These are phyloP conservation scores for Phylloboletellus chloephorus DNA, from an alignment of 1,284 basidiomycete species.

Conservation along the genomic window DNA sequence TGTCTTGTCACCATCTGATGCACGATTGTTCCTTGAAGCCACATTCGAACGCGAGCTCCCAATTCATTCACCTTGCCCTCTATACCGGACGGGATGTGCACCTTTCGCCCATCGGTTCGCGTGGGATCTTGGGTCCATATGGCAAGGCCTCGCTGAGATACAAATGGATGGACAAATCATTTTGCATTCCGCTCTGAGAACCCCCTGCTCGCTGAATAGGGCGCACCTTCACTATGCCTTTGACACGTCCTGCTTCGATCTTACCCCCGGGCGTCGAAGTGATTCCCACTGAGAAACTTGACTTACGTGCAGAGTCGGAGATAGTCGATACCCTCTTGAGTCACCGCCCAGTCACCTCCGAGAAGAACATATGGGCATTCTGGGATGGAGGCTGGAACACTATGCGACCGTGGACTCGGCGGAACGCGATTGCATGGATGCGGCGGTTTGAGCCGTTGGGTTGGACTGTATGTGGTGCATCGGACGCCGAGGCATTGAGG, in stretches of 20 bases:
- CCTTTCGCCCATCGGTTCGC: background rate
- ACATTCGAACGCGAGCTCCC: too few relatives aligned
- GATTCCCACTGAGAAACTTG: conserved; percentile 3
- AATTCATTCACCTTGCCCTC: too few relatives aligned
- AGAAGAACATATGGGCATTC: conserved; percentile 11
- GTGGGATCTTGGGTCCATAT: background rate
- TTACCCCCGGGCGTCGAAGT: background rate
- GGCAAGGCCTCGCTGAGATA: background rate
- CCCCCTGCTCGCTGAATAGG: background rate
- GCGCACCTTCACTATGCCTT: conserved; percentile 1
- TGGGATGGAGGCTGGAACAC: conserved; percentile 6
- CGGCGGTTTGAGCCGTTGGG: conserved; percentile 9
- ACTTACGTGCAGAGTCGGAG: conserved; percentile 4
- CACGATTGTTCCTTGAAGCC: background rate
- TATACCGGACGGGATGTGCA: too few relatives aligned
- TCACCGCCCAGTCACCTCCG: conserved; percentile 5
- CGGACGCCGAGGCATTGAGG: background rate
- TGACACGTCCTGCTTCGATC: background rate
- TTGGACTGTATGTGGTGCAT: conserved; percentile 5
- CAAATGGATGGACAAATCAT: too few relatives aligned
- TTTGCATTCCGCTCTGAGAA: background rate
- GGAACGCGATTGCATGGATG: conserved; percentile 10
- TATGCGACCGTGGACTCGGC: conserved; percentile 10
- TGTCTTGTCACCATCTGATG: background rate
- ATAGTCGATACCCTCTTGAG: background rate